phyloP scores from a whole-genome alignment of 148 eudicot species.

The Rhododendron griersonianum region DNA sequence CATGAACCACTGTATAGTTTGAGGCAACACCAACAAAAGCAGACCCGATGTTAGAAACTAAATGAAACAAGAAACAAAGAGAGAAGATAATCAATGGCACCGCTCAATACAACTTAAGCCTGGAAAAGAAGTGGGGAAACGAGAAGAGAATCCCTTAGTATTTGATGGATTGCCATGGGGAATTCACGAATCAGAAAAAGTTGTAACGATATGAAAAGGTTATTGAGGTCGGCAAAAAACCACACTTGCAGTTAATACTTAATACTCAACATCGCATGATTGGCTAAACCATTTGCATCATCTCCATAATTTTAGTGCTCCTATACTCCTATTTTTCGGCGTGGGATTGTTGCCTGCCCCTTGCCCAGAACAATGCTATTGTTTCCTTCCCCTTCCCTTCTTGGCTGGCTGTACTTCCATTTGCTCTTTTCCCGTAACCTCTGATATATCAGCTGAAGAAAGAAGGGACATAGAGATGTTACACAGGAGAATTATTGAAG shows the following conservation, averaged over 20 bases:
- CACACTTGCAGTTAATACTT: background rate
- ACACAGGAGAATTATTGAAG: background rate
- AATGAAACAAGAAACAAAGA: background rate
- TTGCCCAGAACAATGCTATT: constrained; percentile 22
- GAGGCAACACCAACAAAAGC: background rate
- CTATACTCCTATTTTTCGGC: background rate
- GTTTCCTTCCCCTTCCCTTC: constrained; percentile 96
- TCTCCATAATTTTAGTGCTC: background rate
- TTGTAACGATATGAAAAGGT: background rate
- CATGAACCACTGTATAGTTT: background rate
- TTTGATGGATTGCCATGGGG: background rate
- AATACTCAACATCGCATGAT: background rate
- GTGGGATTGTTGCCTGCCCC: background rate
- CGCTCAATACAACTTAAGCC: background rate
- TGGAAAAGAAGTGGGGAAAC: background rate
- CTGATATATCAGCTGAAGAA: constrained; percentile 70
- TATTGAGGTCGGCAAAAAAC: background rate
- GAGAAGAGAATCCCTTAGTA: background rate
- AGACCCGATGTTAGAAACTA: background rate
- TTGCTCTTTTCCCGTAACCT: constrained; percentile 83
- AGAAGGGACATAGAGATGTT: background rate
- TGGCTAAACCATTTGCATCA: background rate
- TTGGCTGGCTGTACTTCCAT: constrained; percentile 69
- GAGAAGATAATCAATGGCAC: background rate
- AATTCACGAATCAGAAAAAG: background rate